phyloP scores from a whole-genome alignment of 2,329 filamentous ascomycete genomes.

The Trichoderma arundinaceum region DNA sequence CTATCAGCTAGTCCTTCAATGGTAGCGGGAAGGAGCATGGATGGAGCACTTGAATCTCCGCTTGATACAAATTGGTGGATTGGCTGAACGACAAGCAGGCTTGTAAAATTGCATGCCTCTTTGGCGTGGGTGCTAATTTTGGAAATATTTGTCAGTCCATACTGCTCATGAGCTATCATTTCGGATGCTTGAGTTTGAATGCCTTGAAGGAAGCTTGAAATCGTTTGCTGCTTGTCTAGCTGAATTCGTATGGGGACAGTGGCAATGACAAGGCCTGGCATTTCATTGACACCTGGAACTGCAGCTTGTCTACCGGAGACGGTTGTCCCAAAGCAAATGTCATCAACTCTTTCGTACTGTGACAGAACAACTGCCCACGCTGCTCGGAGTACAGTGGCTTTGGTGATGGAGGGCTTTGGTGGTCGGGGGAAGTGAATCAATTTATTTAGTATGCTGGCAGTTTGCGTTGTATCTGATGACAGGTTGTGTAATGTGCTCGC shows the following conservation, averaged over 20 bases:
- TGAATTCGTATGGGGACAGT: conserved; percentile 33
- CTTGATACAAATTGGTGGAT: neutral
- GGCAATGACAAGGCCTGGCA: conserved; percentile 36
- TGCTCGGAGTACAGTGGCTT: conserved; percentile 28
- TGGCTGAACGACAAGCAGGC: conserved; percentile 19
- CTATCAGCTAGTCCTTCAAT: neutral
- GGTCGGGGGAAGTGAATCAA: neutral
- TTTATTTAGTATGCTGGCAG: neutral
- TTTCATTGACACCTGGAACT: conserved; percentile 33
- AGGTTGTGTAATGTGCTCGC: neutral
- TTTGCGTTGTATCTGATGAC: neutral
- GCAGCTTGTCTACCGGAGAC: conserved; percentile 36
- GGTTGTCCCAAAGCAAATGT: conserved; percentile 36
- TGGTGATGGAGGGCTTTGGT: conserved; percentile 23
- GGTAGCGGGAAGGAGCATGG: neutral
- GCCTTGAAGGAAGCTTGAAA: conserved; percentile 8
- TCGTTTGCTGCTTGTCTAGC: neutral
- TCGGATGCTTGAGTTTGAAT: conserved; percentile 23
- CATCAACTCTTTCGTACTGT: conserved; percentile 42
- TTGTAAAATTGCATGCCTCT: conserved; percentile 20
- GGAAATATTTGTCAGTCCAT: conserved; percentile 8
- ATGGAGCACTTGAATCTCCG: neutral
- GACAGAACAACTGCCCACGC: conserved; percentile 38
- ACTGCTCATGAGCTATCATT: conserved; percentile 24
- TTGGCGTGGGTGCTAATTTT: conserved; percentile 5